Evolutionary conservation across 2,329 filamentous ascomycete genomes (phyloP).

Genomic region (Rhinocladiella mackenziei): DNA sequence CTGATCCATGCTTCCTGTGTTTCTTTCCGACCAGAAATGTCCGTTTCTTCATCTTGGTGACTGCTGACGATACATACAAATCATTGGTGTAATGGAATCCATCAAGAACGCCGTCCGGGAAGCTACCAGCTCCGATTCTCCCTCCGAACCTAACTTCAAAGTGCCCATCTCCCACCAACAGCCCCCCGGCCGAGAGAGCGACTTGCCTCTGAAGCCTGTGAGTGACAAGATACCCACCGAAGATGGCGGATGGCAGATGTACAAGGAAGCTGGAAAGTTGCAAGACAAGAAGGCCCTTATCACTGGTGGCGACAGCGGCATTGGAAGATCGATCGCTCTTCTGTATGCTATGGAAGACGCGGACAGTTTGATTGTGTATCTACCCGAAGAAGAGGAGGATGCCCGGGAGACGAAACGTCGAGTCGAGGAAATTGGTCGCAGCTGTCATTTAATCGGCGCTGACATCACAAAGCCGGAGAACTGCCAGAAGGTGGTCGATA

Average conservation of each 20-base stretch:
- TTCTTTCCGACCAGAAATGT: background rate
- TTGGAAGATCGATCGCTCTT: constrained; percentile 70
- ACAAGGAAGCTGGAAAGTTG: constrained; percentile 72
- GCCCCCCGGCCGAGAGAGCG: constrained; percentile 51
- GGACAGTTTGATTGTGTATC: constrained; percentile 67
- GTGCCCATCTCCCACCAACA: constrained; percentile 52
- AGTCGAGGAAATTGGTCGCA: constrained; percentile 63
- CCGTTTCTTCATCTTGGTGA: background rate
- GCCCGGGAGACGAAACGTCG: constrained; percentile 68
- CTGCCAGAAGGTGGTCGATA: constrained; percentile 66
- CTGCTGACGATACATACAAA: constrained; percentile 26
- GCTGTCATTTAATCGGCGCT: constrained; percentile 60
- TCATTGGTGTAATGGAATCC: constrained; percentile 3
- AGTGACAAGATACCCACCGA: constrained; percentile 64
- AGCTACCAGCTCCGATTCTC: constrained; percentile 3
- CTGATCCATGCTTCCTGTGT: background rate
- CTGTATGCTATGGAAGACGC: constrained; percentile 79
- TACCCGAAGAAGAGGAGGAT: constrained; percentile 71
- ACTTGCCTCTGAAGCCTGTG: constrained; percentile 57
- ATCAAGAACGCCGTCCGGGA: constrained; percentile 3
- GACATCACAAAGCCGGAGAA: constrained; percentile 64
- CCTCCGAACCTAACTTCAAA: constrained; percentile 28
- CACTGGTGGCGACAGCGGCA: constrained; percentile 75
- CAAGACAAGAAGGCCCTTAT: constrained; percentile 72
- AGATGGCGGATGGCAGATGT: constrained; percentile 64